Conservation (phyloP, 2,329 filamentous ascomycete genomes). For the Xylariomycetidae sp. region DNA sequence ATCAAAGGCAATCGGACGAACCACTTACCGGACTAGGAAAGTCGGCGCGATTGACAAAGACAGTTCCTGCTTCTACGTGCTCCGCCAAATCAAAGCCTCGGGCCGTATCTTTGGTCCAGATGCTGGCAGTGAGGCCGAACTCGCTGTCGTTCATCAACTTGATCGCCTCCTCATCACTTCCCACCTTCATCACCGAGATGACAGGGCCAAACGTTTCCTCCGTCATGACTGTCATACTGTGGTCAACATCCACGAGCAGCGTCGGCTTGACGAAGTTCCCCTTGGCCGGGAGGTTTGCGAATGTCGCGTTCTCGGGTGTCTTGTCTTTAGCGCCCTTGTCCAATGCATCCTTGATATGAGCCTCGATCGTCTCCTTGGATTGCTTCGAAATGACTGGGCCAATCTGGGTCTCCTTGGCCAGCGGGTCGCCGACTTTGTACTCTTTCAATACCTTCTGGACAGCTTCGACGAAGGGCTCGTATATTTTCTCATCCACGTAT, state of each 20-base stretch:
- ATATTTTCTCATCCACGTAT: constrained; percentile 80
- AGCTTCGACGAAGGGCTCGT: constrained; percentile 76
- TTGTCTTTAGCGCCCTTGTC: constrained; percentile 77
- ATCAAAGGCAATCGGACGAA: no score
- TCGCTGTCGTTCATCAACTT: constrained; percentile 90
- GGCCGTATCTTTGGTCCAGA: constrained; percentile 86
- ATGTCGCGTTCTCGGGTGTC: constrained; percentile 78
- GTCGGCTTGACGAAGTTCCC: constrained; percentile 90
- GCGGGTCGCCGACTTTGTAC: constrained; percentile 86
- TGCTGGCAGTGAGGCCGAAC: constrained; percentile 91
- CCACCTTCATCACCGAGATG: constrained; percentile 85
- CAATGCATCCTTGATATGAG: constrained; percentile 78
- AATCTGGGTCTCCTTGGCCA: constrained; percentile 72
- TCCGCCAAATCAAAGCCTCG: constrained; percentile 74
- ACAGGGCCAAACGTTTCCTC: constrained; percentile 95
- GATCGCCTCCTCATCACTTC: constrained; percentile 74
- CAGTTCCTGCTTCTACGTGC: constrained; percentile 84
- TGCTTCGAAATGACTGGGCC: constrained; percentile 84
- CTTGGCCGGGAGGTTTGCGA: constrained; percentile 64
- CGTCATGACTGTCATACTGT: constrained; percentile 83
- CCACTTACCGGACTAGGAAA: constrained; percentile 80
- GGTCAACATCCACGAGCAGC: constrained; percentile 72
- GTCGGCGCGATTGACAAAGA: constrained; percentile 93
- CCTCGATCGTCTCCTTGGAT: constrained; percentile 69
- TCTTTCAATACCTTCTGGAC: constrained; percentile 74